phyloP scores from a whole-genome alignment of 208 protist genomes.

The Trypanosoma lewisi region DNA sequence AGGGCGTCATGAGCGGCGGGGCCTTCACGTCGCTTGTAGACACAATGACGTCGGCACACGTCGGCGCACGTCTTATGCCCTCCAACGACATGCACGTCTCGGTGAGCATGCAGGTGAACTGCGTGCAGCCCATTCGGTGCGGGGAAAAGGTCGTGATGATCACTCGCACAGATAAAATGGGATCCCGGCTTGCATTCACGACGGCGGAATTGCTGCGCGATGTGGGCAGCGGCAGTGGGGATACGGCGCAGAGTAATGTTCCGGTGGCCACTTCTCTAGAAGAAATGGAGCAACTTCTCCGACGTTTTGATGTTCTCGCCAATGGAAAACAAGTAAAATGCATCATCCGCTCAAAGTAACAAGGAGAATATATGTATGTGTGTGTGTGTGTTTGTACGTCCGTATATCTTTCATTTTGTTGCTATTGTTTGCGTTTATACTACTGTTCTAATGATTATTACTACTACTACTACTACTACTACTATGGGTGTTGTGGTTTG shows the following conservation, averaged over 20 bases:
- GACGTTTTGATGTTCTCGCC: conserved; percentile 38
- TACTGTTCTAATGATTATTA: background rate
- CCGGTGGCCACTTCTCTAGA: conserved; percentile 19
- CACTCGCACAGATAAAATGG: conserved; percentile 65
- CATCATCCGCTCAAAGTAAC: conserved; percentile 29
- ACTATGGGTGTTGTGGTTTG: too few species aligned
- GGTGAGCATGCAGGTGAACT: conserved; percentile 52
- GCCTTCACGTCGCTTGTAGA: conserved; percentile 51
- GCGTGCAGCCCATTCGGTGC: conserved; percentile 30
- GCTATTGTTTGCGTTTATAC: background rate
- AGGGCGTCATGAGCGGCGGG: conserved; percentile 30
- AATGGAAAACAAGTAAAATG: conserved; percentile 66
- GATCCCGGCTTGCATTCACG: conserved; percentile 70
- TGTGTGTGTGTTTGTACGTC: conserved; percentile 13
- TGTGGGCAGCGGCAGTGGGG: background rate
- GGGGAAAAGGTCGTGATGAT: conserved; percentile 55
- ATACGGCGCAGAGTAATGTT: conserved; percentile 19
- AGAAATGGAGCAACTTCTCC: conserved; percentile 39
- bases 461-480: too few species aligned
- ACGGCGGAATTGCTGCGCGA: conserved; percentile 35
- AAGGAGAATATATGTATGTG: conserved; percentile 12
- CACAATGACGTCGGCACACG: conserved; percentile 65
- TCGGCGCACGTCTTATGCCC: conserved; percentile 62
- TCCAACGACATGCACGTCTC: conserved; percentile 53
- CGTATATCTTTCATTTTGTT: background rate